Conservation (phyloP, 805 yeast genomes). For the Spathaspora boniae region DNA sequence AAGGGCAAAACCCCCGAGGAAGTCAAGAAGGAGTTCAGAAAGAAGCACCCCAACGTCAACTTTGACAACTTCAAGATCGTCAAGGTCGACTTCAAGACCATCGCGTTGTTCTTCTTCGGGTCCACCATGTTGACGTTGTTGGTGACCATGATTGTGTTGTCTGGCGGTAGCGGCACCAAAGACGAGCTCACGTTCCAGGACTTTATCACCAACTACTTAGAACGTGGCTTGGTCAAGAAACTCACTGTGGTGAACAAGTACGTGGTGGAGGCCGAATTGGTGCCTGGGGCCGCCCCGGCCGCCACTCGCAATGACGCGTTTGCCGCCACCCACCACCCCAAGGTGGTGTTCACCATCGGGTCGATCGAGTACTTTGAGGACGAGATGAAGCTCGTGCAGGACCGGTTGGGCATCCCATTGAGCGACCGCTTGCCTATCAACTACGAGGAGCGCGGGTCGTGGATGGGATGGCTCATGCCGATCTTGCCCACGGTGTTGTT, state of each 20-base stretch:
- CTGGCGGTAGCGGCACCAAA: constrained; percentile 6
- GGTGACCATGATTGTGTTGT: constrained; percentile 5
- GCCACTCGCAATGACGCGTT: constrained; percentile 56
- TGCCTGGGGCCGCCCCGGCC: constrained; percentile 36
- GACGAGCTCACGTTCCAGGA: constrained; percentile 66
- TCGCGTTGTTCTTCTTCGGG: constrained; percentile 4
- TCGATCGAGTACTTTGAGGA: constrained; percentile 84
- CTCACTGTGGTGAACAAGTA: constrained; percentile 71
- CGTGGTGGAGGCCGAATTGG: constrained; percentile 66
- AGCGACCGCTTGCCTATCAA: constrained; percentile 74
- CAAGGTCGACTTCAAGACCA: constrained; percentile 18
- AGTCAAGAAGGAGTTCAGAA: constrained; percentile 26
- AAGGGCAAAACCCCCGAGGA: constrained; percentile 35
- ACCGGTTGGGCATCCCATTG: constrained; percentile 60
- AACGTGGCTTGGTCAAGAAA: constrained; percentile 72
- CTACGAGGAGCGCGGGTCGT: constrained; percentile 65
- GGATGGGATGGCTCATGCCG: constrained; percentile 61
- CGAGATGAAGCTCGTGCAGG: constrained; percentile 71
- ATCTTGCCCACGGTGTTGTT: constrained; percentile 78
- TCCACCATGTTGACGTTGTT: constrained; percentile 7
- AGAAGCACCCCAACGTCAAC: constrained; percentile 25
- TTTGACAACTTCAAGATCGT: constrained; percentile 29
- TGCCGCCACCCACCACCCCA: constrained; percentile 70
- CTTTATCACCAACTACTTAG: constrained; percentile 74
- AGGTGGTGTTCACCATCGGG: constrained; percentile 79